A percentile compares a stretch with the other conserved stretches of the same genome.
These are phyloP conservation scores for Colletotrichum destructivum DNA, from an alignment of 2,329 filamentous ascomycete genomes.

Conservation along the genomic window DNA sequence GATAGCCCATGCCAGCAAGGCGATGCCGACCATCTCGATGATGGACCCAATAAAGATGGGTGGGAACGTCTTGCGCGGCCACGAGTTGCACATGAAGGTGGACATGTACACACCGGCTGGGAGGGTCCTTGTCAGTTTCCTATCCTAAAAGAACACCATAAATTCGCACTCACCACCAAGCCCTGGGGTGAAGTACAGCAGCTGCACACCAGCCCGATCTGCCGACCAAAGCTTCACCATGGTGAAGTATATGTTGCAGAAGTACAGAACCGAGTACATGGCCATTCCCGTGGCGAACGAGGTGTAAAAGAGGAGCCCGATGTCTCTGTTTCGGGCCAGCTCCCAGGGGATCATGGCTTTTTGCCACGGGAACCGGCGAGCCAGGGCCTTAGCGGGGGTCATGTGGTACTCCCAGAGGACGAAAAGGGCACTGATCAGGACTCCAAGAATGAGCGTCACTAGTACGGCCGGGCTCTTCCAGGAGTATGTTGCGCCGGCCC, in stretches of 20 bases:
- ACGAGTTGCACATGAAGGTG: constrained; percentile 72
- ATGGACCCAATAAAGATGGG: constrained; percentile 71
- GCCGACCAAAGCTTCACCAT: constrained; percentile 63
- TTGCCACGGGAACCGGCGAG: constrained; percentile 66
- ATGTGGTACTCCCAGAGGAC: constrained; percentile 70
- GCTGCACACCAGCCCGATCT: constrained; percentile 67
- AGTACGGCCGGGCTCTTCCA: constrained; percentile 67
- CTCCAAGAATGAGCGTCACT: constrained; percentile 63
- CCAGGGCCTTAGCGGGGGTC: constrained; percentile 62
- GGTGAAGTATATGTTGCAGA: constrained; percentile 78
- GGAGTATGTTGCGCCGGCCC: constrained; percentile 68
- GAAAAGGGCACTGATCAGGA: constrained; percentile 58
- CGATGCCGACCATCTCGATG: constrained; percentile 71
- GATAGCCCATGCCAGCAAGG: constrained; percentile 71
- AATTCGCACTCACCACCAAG: constrained; percentile 63
- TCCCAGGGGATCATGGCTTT: constrained; percentile 76
- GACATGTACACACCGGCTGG: constrained; percentile 69
- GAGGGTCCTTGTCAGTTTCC: background rate
- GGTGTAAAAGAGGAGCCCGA: constrained; percentile 72
- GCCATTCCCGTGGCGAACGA: constrained; percentile 73
- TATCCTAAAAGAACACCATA: background rate
- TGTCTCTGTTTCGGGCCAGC: constrained; percentile 71
- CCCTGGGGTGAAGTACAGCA: constrained; percentile 77
- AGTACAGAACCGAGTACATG: constrained; percentile 73
- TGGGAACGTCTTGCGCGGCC: constrained; percentile 73